Percentiles rank a stretch among this genome's conserved stretches.
phyloP scores from a whole-genome alignment of 257 asterid genomes.

The Anisodus acutangulus region DNA sequence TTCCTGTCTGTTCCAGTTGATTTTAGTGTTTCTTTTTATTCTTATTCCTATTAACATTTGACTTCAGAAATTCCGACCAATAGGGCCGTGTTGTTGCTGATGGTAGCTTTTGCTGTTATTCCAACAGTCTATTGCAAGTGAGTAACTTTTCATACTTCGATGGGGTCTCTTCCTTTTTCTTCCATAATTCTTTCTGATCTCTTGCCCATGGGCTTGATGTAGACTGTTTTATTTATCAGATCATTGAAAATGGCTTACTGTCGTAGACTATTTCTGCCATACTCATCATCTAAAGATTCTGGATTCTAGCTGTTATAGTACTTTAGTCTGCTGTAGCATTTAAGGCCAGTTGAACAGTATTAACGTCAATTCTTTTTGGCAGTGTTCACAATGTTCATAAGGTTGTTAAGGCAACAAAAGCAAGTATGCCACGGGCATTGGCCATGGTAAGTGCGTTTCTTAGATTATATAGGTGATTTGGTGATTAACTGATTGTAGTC shows the following conservation, averaged over 20 bases:
- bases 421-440: conserved; percentile 80
- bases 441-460: conserved; percentile 66
- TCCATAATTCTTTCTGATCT: background rate
- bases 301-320: conserved; percentile 26
- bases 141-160: conserved; percentile 42
- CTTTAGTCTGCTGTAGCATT: conserved; percentile 32
- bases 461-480: background rate
- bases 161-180: background rate
- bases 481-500: background rate
- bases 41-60: conserved; percentile 20
- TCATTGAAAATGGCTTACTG: background rate
- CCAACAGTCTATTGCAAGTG: conserved; percentile 83
- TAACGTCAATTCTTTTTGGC: conserved; percentile 42
- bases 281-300: conserved; percentile 18
- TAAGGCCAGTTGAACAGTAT: conserved; percentile 24
- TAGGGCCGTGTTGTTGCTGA: conserved; percentile 59
- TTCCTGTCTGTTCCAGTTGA: conserved; percentile 15
- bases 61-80: conserved; percentile 70
- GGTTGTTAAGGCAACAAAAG: conserved; percentile 81
- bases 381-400: conserved; percentile 68
- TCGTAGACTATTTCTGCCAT: background rate
- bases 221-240: background rate
- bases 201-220: conserved; percentile 15
- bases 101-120: conserved; percentile 82
- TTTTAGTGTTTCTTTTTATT: conserved; percentile 24